Evolutionary conservation across 2,329 filamentous ascomycete species (phyloP).

Genomic region (Aspergillus persii): DNA sequence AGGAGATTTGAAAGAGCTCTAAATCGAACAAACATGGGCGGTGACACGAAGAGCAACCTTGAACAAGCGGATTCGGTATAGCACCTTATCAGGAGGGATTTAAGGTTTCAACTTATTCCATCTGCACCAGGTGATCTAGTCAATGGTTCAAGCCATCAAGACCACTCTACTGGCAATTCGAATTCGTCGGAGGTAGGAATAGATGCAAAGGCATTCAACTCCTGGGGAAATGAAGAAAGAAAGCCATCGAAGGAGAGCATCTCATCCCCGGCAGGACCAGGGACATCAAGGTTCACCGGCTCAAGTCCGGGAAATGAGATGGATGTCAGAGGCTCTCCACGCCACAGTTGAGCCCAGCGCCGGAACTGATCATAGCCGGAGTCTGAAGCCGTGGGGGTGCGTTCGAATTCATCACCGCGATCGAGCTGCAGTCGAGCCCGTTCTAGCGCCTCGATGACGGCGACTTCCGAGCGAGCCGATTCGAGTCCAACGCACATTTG

Average conservation of each 20-base stretch:
- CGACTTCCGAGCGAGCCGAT: constrained; percentile 47
- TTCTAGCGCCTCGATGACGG: constrained; percentile 49
- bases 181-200: constrained; percentile 5
- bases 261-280: constrained; percentile 3
- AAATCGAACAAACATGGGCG: no score
- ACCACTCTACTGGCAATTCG: background rate
- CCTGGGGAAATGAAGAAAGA: constrained; percentile 18
- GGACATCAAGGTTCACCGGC: background rate
- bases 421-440: constrained; percentile 41
- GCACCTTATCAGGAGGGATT: no score
- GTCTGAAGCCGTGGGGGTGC: constrained; percentile 24
- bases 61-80: no score
- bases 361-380: constrained; percentile 46
- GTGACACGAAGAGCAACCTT: no score
- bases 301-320: background rate
- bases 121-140: no score
- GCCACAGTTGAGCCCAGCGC: constrained; percentile 46
- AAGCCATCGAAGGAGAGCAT: constrained; percentile 18
- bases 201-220: constrained; percentile 13
- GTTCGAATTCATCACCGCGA: constrained; percentile 25
- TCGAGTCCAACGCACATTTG: constrained; percentile 48
- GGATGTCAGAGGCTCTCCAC: constrained; percentile 11
- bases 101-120: no score
- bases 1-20: no score
- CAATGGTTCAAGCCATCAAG: background rate